phyloP scores from a whole-genome alignment of 163 green algal genomes.

The Volvox carteri region DNA sequence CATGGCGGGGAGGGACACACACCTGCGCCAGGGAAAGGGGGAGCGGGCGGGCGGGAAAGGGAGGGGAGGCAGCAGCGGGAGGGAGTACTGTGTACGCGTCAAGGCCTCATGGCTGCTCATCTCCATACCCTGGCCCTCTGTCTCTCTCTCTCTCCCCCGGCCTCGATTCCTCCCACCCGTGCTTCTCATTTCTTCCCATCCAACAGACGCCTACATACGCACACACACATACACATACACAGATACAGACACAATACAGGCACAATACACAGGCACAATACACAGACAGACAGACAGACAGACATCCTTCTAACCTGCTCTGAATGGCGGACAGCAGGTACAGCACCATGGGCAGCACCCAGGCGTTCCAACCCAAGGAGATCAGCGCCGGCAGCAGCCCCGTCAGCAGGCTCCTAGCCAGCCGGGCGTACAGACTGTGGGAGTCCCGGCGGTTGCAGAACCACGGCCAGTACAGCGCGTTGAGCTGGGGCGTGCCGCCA shows the following conservation, averaged over 20 bases:
- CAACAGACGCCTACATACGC: neutral
- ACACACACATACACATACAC: no score
- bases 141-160: no score
- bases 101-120: no score
- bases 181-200: neutral
- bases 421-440: neutral
- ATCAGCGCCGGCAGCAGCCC: constrained; percentile 37
- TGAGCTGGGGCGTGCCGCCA: constrained; percentile 21
- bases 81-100: no score
- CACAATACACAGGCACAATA: no score
- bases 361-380: constrained; percentile 42
- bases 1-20: constrained; percentile 41
- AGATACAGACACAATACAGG: no score
- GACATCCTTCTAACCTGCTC: constrained; percentile 17
- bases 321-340: constrained; percentile 41
- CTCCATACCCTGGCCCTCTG: no score
- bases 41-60: neutral
- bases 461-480: constrained; percentile 51
- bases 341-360: constrained; percentile 44
- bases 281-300: no score
- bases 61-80: neutral
- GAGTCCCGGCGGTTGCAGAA: constrained; percentile 24
- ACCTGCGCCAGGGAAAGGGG: neutral
- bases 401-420: constrained; percentile 37
- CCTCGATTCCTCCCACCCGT: no score